A percentile compares a stretch with the other conserved stretches of the same genome.
phyloP scores from a whole-genome alignment of 2,329 filamentous ascomycete genomes.

The Teratosphaeria pseudoeucalypti region DNA sequence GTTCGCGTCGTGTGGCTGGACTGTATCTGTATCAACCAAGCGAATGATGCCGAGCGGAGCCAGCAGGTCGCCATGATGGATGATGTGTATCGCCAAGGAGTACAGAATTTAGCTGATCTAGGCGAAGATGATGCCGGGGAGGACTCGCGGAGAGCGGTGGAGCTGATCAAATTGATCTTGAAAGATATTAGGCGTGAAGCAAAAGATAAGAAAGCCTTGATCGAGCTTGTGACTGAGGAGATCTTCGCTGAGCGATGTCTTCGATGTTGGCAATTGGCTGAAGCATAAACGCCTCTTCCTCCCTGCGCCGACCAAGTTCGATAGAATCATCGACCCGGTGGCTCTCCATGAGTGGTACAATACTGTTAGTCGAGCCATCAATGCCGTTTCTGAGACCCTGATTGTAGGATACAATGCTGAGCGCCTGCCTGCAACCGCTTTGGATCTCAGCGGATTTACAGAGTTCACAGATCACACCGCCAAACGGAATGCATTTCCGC shows the following conservation, averaged over 20 bases:
- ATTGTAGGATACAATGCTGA: too few species aligned
- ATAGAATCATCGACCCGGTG: background rate
- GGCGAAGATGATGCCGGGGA: background rate
- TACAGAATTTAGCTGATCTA: background rate
- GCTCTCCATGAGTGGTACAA: background rate
- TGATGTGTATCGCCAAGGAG: background rate
- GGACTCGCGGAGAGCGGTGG: background rate
- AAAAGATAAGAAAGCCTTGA: background rate
- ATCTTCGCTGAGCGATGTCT: background rate
- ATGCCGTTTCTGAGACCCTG: too few species aligned
- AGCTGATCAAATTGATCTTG: background rate
- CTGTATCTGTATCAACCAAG: background rate
- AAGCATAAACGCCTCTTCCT: background rate
- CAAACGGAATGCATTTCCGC: background rate
- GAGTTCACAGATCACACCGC: background rate
- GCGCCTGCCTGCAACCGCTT: background rate
- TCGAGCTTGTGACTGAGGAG: background rate
- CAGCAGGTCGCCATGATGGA: background rate
- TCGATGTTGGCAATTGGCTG: background rate
- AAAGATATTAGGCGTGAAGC: background rate
- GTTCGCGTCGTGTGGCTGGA: background rate
- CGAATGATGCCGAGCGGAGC: background rate
- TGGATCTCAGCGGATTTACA: background rate
- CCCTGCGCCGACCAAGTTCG: background rate
- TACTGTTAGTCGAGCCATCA: background rate